Base-by-base conservation (phyloP, 345 rosid species). In the Abelmoschus esculentus region DNA sequence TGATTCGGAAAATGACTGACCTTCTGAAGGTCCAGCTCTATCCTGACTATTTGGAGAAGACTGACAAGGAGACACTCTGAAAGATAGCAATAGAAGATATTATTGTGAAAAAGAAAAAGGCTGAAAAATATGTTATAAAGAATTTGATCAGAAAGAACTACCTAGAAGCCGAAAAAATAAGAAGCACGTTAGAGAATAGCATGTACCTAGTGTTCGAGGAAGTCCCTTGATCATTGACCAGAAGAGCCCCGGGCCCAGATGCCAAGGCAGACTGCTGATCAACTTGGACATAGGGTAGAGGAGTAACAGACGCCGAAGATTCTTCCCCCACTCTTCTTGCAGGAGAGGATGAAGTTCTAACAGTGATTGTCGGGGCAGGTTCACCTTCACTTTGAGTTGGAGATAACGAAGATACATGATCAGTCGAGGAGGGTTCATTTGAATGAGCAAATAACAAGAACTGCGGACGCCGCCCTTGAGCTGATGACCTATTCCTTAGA, bases 1-100 rank as follows among this genome's bases (percentile, higher is more conserved):
- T 60, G 96, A 85, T 44, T 95, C 99, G 17, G 97, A 91, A 81
- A 95, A 88, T 32, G 97, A 87, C 44, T 87, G 99, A 46, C 81
- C 71, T 29, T 91, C 97, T 0, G 97, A 95, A 68, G 96, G 93
- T 70, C 96, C 97, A 13, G 89, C 97, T 81, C 83, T 83, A 58
- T 91, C 96, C 77, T 90, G 96, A 81, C 71, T 81, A 73, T 70
- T 84, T 58, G 83, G 83, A 50, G 90, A 83, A 76, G 87, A 81
- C 53, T 84, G 87, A 77, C 66, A 77, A 61, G 82, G 79, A 64
- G 85, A 79, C 70, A 5, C 36, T 32, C 82, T 83, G 75, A 14
- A 75, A 61, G 49, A 66, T 40, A 13, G 53, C 10, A 47, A 73
- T 36, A 63, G 11, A 7, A 73, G n/a, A 31, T 38, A 67, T 8